phyloP scores from a whole-genome alignment of 192 early-diverging fungal genomes.

The Jimgerdemannia flammicorona region DNA sequence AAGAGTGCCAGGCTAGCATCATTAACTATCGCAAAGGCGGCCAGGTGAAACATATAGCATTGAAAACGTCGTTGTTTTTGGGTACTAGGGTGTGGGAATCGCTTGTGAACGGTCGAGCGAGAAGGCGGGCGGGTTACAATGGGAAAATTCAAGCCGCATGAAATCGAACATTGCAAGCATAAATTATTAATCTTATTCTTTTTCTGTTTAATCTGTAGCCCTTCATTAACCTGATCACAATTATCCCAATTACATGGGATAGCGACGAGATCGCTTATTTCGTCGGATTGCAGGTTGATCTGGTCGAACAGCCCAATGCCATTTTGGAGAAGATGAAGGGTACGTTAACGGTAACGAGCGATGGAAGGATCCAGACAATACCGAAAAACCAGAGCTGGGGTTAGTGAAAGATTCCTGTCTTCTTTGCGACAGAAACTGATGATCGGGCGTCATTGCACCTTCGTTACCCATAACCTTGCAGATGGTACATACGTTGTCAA shows the following conservation, averaged over 20 bases:
- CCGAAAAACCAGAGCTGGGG: too few relatives aligned
- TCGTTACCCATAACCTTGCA: background rate
- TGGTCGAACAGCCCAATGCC: conserved; percentile 67
- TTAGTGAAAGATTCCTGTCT: conserved; percentile 17
- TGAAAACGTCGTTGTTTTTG: too few relatives aligned
- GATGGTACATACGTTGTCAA: conserved; percentile 54
- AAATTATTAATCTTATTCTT: background rate
- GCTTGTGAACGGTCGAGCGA: too few relatives aligned
- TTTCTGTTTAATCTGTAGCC: conserved; percentile 22
- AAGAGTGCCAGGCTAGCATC: conserved; percentile 62
- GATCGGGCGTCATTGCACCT: conserved; percentile 7
- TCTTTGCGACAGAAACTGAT: background rate
- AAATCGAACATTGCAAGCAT: background rate
- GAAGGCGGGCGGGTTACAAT: background rate
- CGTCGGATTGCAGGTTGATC: conserved; percentile 66
- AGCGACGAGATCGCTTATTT: conserved; percentile 53
- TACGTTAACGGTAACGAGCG: background rate
- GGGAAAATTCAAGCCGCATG: too few relatives aligned
- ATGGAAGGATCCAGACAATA: too few relatives aligned
- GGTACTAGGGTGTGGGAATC: too few relatives aligned
- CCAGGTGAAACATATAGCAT: conserved; percentile 30
- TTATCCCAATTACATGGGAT: conserved; percentile 53
- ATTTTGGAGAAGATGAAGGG: conserved; percentile 58
- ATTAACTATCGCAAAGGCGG: conserved; percentile 69
- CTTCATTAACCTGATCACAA: conserved; percentile 66